Evolutionary conservation across 2,329 filamentous ascomycete genomes (phyloP), one percentile per base, ranked within the genome.

Genomic region (Setomelanomma holmii): DNA sequence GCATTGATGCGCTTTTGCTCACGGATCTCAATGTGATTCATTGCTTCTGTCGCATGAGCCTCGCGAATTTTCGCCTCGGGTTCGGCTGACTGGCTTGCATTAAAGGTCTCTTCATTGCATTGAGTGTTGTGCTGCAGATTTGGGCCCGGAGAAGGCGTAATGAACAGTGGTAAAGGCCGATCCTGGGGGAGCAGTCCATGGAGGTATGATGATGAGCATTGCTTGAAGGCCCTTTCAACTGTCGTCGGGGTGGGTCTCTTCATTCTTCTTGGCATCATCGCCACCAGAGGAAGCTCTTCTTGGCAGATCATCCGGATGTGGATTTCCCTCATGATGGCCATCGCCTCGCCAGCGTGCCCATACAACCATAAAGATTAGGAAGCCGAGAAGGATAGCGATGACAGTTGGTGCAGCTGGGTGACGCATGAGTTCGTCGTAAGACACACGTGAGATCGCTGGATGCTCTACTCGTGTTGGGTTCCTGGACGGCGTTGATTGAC

Each of bases 251-350:
- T n/a, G 39, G 4, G 11, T 24, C 23, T 33, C 5, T 3, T 8
- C n/a, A 10, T 19, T 7, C 23, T 33, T 33, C 20, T 5, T 30
- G 4, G n/a, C 10, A 27, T 5, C 23, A 16, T 14, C 27, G 27
- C 27, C 27, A 30, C 27, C 27, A 30, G 10, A n/a, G 16, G 16
- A 3, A 6, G 27, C 5, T 30, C 27, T 36, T 17, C 16, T 36
- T 34, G 67, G 68, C 40, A 73, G 33, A 43, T 72, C 67, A 30
- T 67, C 56, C 2, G 68, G 67, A 56, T 72, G 65, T 27, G 71
- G 71, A 46, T 74, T 73, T n/a, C 71, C 71, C 42, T 74, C 71
- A 55, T 74, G 71, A 35, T 73, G 66, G 7, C 63, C 69, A 38
- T 68, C 68, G 41, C 51, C 51, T 20, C 64, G 49, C 24, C 61